Evolutionary conservation across 2,329 filamentous ascomycete species (phyloP), one percentile per base, ranked within the genome.

Genomic region (Chaetomium sp.): DNA sequence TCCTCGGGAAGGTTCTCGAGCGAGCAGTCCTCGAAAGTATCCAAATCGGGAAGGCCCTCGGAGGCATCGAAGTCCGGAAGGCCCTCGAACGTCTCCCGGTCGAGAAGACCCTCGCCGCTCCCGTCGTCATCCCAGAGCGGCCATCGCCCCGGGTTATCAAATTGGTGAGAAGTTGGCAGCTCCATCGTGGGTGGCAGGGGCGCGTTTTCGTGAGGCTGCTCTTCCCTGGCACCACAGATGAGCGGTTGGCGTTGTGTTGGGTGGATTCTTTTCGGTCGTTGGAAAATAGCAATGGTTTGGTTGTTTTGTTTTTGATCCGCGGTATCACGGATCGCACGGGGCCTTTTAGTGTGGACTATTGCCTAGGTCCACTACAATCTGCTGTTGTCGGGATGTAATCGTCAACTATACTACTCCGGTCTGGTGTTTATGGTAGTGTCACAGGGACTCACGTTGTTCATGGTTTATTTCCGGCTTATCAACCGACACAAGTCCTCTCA

Each of bases 351-450:
- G 47, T 8, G 14, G 52, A 54, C 52, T 2, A 27, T 4, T 49
- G 36, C 43, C 45, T 12, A 49, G 47, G 52, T 46, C 47, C 45
- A 44, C 14, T 32, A 3, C 52, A 54, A 49, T 54, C 52, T 54
- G 45, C 52, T 54, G 10, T 49, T 34, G 36, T 12, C 36, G 36
- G 27, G 19, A 27, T 27, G 19, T 27, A 27, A 27, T 27, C 19
- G 19, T 27, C 19, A 27, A 27, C 19, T 27, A 27, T 27, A 27
- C 19, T 27, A 3, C 3, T 3, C 19, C 3, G 19, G 19, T 27
- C 19, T 2, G 3, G 19, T 27, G 19, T 27, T 27, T 27, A 27
- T 3, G 19, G 19, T 3, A 27, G 19, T 27, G 3, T 3, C 7
- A 14, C 0, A 34, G n/a, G 7, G n/a, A 46, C 46, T 14, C 27